Conservation (phyloP, 1,284 basidiomycete species). For the Rugosomyces carneus region DNA sequence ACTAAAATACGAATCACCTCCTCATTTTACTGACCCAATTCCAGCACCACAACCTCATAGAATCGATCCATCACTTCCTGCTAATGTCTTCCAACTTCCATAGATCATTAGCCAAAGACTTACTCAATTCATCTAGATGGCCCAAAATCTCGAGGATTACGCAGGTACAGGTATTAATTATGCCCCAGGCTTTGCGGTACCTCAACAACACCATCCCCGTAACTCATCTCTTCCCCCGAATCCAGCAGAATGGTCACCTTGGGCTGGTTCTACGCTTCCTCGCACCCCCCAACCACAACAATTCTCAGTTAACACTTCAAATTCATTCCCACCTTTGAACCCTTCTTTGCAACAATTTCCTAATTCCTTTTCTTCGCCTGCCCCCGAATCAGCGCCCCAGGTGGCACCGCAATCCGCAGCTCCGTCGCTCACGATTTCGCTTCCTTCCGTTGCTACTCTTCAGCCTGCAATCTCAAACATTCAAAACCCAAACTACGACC, state of each 20-base stretch:
- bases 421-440: constrained; percentile 55
- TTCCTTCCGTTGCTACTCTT: constrained; percentile 56
- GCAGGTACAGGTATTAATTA: constrained; percentile 20
- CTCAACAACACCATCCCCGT: constrained; percentile 12
- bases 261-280: constrained; percentile 14
- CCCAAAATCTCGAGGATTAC: constrained; percentile 50
- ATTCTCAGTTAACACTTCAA: constrained; percentile 10
- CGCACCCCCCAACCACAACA: constrained; percentile 5
- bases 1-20: constrained; percentile 25
- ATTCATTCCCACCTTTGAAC: constrained; percentile 9
- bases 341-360: constrained; percentile 3
- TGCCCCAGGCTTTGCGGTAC: constrained; percentile 22
- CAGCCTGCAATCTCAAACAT: constrained; percentile 38
- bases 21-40: constrained; percentile 54
- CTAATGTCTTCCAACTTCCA: constrained; percentile 38
- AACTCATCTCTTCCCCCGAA: constrained; percentile 20
- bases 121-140: constrained; percentile 46
- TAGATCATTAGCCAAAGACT: constrained; percentile 6
- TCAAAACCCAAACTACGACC: constrained; percentile 48
- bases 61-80: constrained; percentile 54
- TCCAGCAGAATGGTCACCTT: constrained; percentile 25
- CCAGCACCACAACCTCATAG: constrained; percentile 65
- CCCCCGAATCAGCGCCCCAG: constrained; percentile 21
- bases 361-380: constrained; percentile 14
- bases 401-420: constrained; percentile 25